Conservation (phyloP, 306 rosid species). For the Geum urbanum region DNA sequence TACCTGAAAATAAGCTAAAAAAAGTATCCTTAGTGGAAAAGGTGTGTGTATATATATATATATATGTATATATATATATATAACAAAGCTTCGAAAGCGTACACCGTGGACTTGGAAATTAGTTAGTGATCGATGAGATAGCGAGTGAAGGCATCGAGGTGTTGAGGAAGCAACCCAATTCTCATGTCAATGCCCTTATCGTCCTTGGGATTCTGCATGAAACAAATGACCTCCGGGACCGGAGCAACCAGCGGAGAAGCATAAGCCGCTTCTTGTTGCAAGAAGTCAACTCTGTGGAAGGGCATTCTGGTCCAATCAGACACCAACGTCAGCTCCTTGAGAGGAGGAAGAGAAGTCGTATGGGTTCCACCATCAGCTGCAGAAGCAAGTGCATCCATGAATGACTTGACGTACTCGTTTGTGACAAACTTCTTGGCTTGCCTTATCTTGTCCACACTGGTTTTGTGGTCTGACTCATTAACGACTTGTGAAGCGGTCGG, state of each 20-base stretch:
- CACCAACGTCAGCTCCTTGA: conserved; percentile 60
- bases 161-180: conserved; percentile 40
- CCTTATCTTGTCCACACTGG: conserved; percentile 45
- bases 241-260: conserved; percentile 61
- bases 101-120: too few species aligned
- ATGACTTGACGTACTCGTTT: conserved; percentile 46
- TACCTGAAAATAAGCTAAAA: too few species aligned
- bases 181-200: conserved; percentile 42
- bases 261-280: conserved; percentile 43
- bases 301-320: conserved; percentile 87
- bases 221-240: conserved; percentile 49
- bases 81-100: too few species aligned
- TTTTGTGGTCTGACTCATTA: conserved; percentile 33
- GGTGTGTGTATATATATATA: too few species aligned
- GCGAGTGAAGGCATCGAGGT: conserved; percentile 34
- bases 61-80: too few species aligned
- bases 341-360: conserved; percentile 51
- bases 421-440: conserved; percentile 50
- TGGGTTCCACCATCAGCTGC: conserved; percentile 18
- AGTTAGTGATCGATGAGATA: conserved; percentile 27
- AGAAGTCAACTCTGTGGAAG: conserved; percentile 53
- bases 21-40: too few species aligned
- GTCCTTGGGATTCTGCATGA: conserved; percentile 57
- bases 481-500: conserved; percentile 43
- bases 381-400: conserved; percentile 42